phyloP scores from a whole-genome alignment of 2,329 filamentous ascomycete genomes.

The Triangularia verruculosa region DNA sequence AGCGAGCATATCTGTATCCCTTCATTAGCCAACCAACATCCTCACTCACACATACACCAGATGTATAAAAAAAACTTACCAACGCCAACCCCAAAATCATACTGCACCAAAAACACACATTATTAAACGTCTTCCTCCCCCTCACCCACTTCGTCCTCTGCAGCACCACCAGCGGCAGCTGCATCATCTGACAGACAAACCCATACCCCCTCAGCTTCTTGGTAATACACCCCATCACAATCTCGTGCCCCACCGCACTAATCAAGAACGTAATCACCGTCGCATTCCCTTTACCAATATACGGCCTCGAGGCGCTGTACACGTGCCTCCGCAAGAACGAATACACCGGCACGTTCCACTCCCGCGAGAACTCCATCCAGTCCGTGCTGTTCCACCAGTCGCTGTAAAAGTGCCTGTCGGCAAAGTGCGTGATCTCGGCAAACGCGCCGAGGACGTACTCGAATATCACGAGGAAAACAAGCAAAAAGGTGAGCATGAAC shows the following conservation, averaged over 20 bases:
- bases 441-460: conserved; percentile 94
- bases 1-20: conserved; percentile 50
- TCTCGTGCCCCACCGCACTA: conserved; percentile 83
- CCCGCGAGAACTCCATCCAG: conserved; percentile 92
- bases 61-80: conserved; percentile 62
- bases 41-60: no score
- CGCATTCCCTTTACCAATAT: conserved; percentile 72
- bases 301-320: conserved; percentile 75
- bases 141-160: conserved; percentile 78
- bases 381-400: conserved; percentile 77
- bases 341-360: conserved; percentile 98
- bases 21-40: neutral
- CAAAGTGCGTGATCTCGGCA: conserved; percentile 90
- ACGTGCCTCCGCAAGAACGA: conserved; percentile 93
- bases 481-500: conserved; percentile 92
- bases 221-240: conserved; percentile 97
- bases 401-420: conserved; percentile 87
- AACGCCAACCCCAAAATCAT: conserved; percentile 85
- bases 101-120: conserved; percentile 84
- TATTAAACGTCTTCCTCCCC: conserved; percentile 75
- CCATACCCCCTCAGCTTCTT: conserved; percentile 95
- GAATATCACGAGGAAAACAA: conserved; percentile 97
- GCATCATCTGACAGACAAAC: conserved; percentile 92
- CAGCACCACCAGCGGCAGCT: conserved; percentile 90
- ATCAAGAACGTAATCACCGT: conserved; percentile 91